Evolutionary conservation across 345 rosid species (phyloP), one percentile per base, ranked within the genome.

Genomic region (Populus alba): DNA sequence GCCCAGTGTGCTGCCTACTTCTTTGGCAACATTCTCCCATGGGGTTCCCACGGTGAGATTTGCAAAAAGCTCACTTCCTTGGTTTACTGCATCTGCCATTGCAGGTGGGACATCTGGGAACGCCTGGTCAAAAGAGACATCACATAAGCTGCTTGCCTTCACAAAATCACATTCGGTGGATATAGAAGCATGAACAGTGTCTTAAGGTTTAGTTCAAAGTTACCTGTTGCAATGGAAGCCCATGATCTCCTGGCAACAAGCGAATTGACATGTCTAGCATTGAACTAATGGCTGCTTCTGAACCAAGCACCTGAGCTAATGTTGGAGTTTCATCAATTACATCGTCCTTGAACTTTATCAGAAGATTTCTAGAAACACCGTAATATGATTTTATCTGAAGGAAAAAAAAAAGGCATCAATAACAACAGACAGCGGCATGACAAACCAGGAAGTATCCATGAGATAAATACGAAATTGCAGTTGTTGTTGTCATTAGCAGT

Each of bases 161-260:
- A 49, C 39, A 69, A 35, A 59, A 65, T 47, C 41, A 39, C 13
- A 70, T 73, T 65, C 2, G 22, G 7, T 22, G 59, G 59, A 51
- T 61, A 63, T 38, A 62, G 33, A 76, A 61, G n/a, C 53, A 37
- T 35, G 15, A 1, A 27, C 13, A 68, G 72, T 20, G 9, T 22
- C 4, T 23, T 9, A 31, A 8, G 5, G 10, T 70, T 72, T 57
- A 76, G 68, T 20, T 67, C n/a, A 81, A 66, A 45, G 57, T 75
- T 90, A 96, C 99, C 97, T 96, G 98, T 70, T 91, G 97, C 59
- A 96, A 80, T 73, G 98, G 99, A 80, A 96, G 98, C 51, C 97
- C 94, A 5, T 96, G 99, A 87, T 92, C 98, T 83, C 99, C 99
- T 0, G 97, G 92, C 81, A 96, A 71, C 77, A 81, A 53, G 66